Conservation (phyloP, 495 filamentous ascomycete genomes). For the Melanomma pulvis-pyrius region DNA sequence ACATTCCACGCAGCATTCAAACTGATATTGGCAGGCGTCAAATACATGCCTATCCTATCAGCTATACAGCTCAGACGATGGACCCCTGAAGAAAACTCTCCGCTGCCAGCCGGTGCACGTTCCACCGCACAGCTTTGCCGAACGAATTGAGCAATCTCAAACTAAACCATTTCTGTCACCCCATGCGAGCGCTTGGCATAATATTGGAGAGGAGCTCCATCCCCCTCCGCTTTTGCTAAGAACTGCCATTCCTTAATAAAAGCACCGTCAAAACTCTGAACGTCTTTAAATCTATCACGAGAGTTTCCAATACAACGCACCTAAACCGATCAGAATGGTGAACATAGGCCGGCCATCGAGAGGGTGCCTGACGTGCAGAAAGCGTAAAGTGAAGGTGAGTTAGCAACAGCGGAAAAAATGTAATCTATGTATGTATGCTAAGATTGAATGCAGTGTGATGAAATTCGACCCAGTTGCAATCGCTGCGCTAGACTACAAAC, state of each 20-base stretch:
- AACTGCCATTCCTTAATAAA: not conserved
- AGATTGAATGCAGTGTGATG: conserved; percentile 9
- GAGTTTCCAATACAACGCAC: not conserved
- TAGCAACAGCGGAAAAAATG: not conserved
- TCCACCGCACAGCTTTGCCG: not conserved
- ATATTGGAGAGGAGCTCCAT: not conserved
- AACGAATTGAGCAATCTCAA: not conserved
- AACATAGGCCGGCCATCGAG: conserved; percentile 11
- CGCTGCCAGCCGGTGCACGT: not conserved
- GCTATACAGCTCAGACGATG: too few species aligned
- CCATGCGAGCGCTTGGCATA: not conserved
- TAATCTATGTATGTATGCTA: not conserved
- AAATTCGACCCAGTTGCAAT: conserved; percentile 4
- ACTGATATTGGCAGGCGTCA: not conserved
- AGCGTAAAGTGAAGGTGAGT: conserved; percentile 9
- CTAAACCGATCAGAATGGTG: not conserved
- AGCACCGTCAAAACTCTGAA: not conserved
- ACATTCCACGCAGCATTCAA: too few species aligned
- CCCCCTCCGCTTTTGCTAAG: not conserved
- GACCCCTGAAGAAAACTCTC: too few species aligned
- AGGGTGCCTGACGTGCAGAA: conserved; percentile 10
- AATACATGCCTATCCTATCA: too few species aligned
- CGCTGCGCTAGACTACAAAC: conserved; percentile 1
- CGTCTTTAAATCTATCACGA: not conserved
- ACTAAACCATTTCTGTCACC: conserved; percentile 16